Evolutionary conservation across 352 stramenopile species (phyloP).

Genomic region (Phytophthora hybrid): DNA sequence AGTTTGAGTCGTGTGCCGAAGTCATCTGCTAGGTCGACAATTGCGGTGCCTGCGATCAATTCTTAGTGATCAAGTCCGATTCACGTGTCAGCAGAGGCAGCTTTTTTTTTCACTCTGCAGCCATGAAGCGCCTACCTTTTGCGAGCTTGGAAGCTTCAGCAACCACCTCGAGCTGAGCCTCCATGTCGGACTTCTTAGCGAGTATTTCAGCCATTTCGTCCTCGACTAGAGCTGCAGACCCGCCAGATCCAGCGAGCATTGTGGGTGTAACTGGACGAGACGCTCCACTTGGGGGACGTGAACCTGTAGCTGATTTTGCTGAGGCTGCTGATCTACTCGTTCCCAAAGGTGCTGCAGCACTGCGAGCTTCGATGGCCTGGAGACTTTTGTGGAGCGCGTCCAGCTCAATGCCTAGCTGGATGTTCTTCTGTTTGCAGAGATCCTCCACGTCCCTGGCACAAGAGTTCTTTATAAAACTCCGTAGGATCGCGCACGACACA

Average conservation of each 20-base stretch:
- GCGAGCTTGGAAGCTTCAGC: conserved; percentile 50
- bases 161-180: conserved; percentile 66
- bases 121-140: conserved; percentile 48
- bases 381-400: conserved; percentile 60
- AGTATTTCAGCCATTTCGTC: conserved; percentile 35
- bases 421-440: conserved; percentile 76
- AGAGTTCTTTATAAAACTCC: conserved; percentile 74
- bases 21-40: conserved; percentile 65
- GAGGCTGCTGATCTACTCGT: conserved; percentile 10
- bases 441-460: conserved; percentile 77
- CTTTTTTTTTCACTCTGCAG: background rate
- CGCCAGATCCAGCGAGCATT: conserved; percentile 5
- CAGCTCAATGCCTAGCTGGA: conserved; percentile 80
- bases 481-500: conserved; percentile 72
- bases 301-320: conserved; percentile 5
- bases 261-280: conserved; percentile 25
- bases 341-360: conserved; percentile 18
- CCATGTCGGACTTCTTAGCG: conserved; percentile 48
- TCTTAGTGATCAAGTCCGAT: conserved; percentile 37
- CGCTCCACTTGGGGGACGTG: conserved; percentile 31
- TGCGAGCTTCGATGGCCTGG: conserved; percentile 16
- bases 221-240: conserved; percentile 20
- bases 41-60: conserved; percentile 43
- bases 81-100: background rate
- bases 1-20: conserved; percentile 55